Evolutionary conservation across 1,284 basidiomycete species (phyloP).

Genomic region (Taiwanofungus camphoratus): DNA sequence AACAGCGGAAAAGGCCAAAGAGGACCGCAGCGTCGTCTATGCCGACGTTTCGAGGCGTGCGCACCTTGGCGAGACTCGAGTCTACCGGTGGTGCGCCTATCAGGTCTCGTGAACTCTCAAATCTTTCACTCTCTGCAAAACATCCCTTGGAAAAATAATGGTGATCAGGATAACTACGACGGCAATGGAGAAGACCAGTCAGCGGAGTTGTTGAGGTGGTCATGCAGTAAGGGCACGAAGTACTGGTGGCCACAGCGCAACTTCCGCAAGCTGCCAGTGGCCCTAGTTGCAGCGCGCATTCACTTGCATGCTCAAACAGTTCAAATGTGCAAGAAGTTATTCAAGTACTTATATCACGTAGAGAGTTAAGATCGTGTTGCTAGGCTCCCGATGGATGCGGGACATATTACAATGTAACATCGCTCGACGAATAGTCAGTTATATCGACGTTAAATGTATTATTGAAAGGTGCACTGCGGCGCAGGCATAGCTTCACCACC

Average conservation of each 20-base stretch:
- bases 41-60: too few relatives aligned
- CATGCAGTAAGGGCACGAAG: background rate
- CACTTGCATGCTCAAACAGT: background rate
- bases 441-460: constrained; percentile 1
- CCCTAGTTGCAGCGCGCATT: background rate
- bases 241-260: background rate
- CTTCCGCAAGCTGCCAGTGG: background rate
- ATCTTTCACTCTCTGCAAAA: background rate
- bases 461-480: constrained; percentile 23
- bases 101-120: background rate
- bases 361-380: too few relatives aligned
- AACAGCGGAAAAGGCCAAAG: background rate
- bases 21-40: too few relatives aligned
- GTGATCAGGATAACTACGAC: background rate
- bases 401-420: too few relatives aligned
- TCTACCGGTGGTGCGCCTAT: too few relatives aligned
- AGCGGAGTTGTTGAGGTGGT: background rate
- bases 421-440: background rate
- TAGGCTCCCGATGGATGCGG: too few relatives aligned
- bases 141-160: background rate
- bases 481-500: constrained; percentile 4
- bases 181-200: background rate
- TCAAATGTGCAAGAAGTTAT: background rate
- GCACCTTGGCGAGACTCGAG: too few relatives aligned
- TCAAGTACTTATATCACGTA: background rate